Conservation (phyloP, 306 rosid genomes). For the Macrotyloma uniflorum region DNA sequence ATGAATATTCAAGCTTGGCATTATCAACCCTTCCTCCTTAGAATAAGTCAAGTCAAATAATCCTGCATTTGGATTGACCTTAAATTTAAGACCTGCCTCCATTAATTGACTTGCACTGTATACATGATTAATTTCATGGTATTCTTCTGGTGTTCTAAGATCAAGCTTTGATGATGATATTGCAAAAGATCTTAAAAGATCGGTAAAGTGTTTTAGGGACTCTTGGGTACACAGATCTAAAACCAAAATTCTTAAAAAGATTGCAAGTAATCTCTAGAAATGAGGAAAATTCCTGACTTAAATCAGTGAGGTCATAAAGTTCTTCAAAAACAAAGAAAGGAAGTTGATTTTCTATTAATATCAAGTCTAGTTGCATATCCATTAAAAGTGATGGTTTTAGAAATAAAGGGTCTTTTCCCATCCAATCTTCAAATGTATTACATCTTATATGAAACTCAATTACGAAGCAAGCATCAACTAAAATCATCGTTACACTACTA, state of each 20-base stretch:
- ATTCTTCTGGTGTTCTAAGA: too few relatives aligned
- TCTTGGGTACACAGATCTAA: neutral
- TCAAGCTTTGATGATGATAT: neutral
- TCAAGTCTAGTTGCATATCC: fast-evolving
- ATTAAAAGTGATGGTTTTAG: fast-evolving
- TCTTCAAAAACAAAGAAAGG: neutral
- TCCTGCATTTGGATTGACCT: neutral
- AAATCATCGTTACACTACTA: too few relatives aligned
- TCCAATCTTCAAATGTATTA: fast-evolving
- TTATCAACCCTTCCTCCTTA: slow-evolving; percentile 11
- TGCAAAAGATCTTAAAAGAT: neutral
- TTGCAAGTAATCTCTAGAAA: neutral
- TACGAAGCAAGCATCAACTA: slow-evolving; percentile 32
- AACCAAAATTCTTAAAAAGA: fast-evolving
- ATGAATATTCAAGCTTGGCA: slow-evolving; percentile 17
- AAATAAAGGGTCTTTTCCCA: neutral
- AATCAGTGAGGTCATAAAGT: neutral
- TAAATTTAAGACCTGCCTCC: slow-evolving; percentile 43
- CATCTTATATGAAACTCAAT: neutral
- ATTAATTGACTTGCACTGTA: slow-evolving; percentile 25
- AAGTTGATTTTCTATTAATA: neutral
- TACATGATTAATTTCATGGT: neutral
- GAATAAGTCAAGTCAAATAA: slow-evolving; percentile 29
- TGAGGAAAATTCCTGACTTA: neutral
- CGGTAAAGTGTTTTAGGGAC: slow-evolving; percentile 7